Conservation (phyloP, 2,329 filamentous ascomycete genomes). For the Paraphaeosphaeria minitans region DNA sequence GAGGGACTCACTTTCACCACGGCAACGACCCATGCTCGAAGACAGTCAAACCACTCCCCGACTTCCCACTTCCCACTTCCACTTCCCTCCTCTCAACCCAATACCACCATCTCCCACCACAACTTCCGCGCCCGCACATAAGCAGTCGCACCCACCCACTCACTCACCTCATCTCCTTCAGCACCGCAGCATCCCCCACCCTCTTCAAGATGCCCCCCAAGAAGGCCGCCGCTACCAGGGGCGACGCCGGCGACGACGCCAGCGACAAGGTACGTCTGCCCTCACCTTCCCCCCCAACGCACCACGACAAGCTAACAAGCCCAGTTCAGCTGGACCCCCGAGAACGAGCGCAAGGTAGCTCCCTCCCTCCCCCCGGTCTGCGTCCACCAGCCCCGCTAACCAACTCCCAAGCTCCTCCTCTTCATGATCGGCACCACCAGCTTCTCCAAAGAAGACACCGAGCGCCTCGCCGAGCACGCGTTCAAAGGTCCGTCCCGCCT, state of each 20-base stretch:
- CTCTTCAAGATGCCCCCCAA: conserved; percentile 6
- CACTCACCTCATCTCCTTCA: not conserved
- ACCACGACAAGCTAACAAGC: not conserved
- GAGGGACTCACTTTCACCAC: conserved; percentile 2
- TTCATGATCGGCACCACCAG: conserved; percentile 21
- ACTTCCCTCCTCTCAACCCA: too few species aligned
- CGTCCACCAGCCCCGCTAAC: conserved; percentile 7
- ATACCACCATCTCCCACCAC: not conserved
- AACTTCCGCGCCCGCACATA: not conserved
- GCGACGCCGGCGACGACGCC: not conserved
- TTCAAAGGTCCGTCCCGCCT: conserved; percentile 19
- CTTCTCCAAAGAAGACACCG: conserved; percentile 21
- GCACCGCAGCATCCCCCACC: not conserved
- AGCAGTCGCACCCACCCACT: not conserved
- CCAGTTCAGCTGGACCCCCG: conserved; percentile 19
- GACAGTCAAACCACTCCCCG: too few species aligned
- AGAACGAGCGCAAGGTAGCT: conserved; percentile 22
- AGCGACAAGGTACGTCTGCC: conserved; percentile 7
- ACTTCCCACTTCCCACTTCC: not conserved
- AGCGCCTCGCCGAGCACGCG: conserved; percentile 13
- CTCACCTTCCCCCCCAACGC: not conserved
- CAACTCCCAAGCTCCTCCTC: conserved; percentile 28
- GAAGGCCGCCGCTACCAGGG: not conserved
- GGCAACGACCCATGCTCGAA: not conserved
- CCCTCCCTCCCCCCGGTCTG: conserved; percentile 20